Percentiles rank a stretch among this genome's conserved stretches.
Evolutionary conservation across 106 monocot genomes (phyloP).

Genomic region (Gastrodia elata): DNA sequence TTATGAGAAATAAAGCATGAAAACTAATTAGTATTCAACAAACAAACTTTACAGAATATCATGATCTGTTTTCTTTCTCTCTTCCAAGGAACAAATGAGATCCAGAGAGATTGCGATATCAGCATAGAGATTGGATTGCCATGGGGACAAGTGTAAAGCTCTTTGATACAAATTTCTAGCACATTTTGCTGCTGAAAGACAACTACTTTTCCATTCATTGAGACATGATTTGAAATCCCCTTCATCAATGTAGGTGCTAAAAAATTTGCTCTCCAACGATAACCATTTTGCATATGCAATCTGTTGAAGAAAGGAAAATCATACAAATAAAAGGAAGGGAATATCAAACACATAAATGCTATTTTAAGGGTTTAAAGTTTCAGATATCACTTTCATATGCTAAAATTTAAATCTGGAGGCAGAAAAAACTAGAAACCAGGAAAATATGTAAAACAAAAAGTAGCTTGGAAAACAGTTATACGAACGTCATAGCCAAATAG

Average conservation of each 20-base stretch:
- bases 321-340: neutral
- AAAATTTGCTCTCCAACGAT: conserved; percentile 53
- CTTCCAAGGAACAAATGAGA: conserved; percentile 41
- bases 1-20: neutral
- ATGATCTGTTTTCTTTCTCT: conserved; percentile 11
- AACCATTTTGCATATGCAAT: conserved; percentile 77
- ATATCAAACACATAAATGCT: neutral
- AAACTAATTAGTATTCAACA: neutral
- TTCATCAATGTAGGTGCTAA: conserved; percentile 21
- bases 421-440: neutral
- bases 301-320: conserved; percentile 22
- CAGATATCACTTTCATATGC: neutral
- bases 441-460: neutral
- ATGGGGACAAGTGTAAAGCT: conserved; percentile 85
- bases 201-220: conserved; percentile 43
- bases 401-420: neutral
- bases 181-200: conserved; percentile 41
- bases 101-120: conserved; percentile 62
- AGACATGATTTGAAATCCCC: conserved; percentile 36
- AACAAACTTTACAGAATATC: conserved; percentile 39
- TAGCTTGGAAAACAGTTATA: neutral
- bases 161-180: conserved; percentile 67
- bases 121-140: conserved; percentile 72
- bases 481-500: neutral
- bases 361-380: neutral